A percentile compares a stretch with the other conserved stretches of the same genome.
These are phyloP conservation scores for Chalaropsis thielavioides DNA, from an alignment of 2,329 filamentous ascomycete species.

Conservation along the genomic window DNA sequence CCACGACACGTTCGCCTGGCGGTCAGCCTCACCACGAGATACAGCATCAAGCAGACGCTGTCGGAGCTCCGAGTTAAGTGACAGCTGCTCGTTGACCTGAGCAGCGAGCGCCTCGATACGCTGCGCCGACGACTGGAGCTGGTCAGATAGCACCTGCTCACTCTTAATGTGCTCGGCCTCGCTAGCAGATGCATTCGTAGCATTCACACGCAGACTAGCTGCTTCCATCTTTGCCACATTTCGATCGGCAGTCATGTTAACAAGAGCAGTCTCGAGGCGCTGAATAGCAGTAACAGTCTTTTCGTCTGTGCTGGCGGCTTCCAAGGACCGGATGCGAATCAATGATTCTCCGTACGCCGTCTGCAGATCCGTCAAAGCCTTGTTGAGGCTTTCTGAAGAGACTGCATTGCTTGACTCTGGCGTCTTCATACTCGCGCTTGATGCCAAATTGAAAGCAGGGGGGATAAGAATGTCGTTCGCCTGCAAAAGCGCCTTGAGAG, in stretches of 20 bases:
- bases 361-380: slow-evolving; percentile 62
- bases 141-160: slow-evolving; percentile 50
- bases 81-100: slow-evolving; percentile 67
- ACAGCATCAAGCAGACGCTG: slow-evolving; percentile 67
- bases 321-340: slow-evolving; percentile 50
- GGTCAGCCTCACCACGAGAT: slow-evolving; percentile 67
- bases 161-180: slow-evolving; percentile 44
- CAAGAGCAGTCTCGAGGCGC: slow-evolving; percentile 53
- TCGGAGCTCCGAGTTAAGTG: slow-evolving; percentile 62
- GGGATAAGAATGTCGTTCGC: slow-evolving; percentile 72
- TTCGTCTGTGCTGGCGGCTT: slow-evolving; percentile 39
- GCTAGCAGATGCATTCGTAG: slow-evolving; percentile 40
- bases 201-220: slow-evolving; percentile 44
- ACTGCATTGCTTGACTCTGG: slow-evolving; percentile 27
- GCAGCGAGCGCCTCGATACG: slow-evolving; percentile 66
- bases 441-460: slow-evolving; percentile 38
- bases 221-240: slow-evolving; percentile 56
- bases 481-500: slow-evolving; percentile 61
- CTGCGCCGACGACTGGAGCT: slow-evolving; percentile 58
- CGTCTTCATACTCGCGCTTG: slow-evolving; percentile 19
- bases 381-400: slow-evolving; percentile 57
- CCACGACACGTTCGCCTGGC: slow-evolving; percentile 61
- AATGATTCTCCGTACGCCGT: slow-evolving; percentile 53
- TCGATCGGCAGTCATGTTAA: slow-evolving; percentile 54
- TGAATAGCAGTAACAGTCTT: slow-evolving; percentile 48